Evolutionary conservation across 257 asterid genomes (phyloP), one percentile per base, ranked within the genome.

Genomic region (Lithospermum erythrorhizon): DNA sequence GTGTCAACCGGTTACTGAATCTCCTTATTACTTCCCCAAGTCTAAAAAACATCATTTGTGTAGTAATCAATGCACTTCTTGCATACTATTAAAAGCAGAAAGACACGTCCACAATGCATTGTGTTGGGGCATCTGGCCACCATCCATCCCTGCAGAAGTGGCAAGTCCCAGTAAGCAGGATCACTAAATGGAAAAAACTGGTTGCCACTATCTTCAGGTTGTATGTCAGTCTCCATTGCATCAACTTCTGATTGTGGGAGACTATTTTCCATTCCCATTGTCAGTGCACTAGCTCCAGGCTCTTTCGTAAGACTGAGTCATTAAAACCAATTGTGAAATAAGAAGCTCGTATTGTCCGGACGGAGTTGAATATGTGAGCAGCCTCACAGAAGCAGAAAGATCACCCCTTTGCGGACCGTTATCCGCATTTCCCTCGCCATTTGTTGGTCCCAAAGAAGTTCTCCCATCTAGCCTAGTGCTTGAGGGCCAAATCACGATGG

Each of bases 61-160:
- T n/a, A n/a, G n/a, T n/a, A n/a, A n/a, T n/a, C n/a, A n/a, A n/a
- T 47, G 81, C 81, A 72, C 70, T 80, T 54, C 78, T 89, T 64
- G 70, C 63, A 32, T 76, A n/a, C n/a, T 70, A 69, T 65, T 73
- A 58, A 73, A 47, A 61, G 81, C 58, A 61, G 84, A 61, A 53
- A 82, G 49, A 70, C n/a, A n/a, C n/a, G n/a, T n/a, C n/a, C n/a
- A n/a, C n/a, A 61, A 62, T 73, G 89, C 75, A 71, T 70, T 19
- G 78, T 78, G 89, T 61, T 84, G 83, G 59, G 88, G 86, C 49
- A 95, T 91, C 73, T 91, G 98, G 66, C 98, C 95, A 88, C 75
- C 73, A 91, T 70, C 98, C 98, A 86, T 49, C 98, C 98, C 65
- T 91, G 98, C 78, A 91, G 61, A 75, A 91, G 89, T 6, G 98